Evolutionary conservation across 108 stramenopile species (phyloP).

Genomic region (Mediolabrus comicus): DNA sequence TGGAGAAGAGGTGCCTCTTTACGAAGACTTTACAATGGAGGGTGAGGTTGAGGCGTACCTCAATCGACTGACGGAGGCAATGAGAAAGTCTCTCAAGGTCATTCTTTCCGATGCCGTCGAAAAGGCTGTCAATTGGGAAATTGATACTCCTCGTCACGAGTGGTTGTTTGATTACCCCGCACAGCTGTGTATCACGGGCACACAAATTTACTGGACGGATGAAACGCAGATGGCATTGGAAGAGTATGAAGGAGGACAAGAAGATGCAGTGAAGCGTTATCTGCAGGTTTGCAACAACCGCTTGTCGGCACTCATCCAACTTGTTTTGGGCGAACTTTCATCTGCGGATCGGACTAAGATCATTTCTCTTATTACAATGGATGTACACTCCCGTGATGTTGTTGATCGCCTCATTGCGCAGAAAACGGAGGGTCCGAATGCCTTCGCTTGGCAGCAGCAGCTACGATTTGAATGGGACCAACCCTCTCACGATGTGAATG

Average conservation of each 20-base stretch:
- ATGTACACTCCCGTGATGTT: slow-evolving; percentile 91
- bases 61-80: slow-evolving; percentile 83
- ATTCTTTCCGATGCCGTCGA: slow-evolving; percentile 78
- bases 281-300: slow-evolving; percentile 72
- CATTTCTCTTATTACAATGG: slow-evolving; percentile 92
- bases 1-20: slow-evolving; percentile 66
- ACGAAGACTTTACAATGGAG: slow-evolving; percentile 75
- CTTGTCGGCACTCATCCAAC: slow-evolving; percentile 70
- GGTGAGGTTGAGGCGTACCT: slow-evolving; percentile 89
- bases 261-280: slow-evolving; percentile 89
- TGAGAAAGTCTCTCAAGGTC: slow-evolving; percentile 74
- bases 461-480: slow-evolving; percentile 89
- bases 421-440: slow-evolving; percentile 81
- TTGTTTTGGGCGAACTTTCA: slow-evolving; percentile 79
- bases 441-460: slow-evolving; percentile 91
- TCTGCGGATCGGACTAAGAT: slow-evolving; percentile 82
- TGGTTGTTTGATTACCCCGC: slow-evolving; percentile 92
- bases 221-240: slow-evolving; percentile 87
- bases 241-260: slow-evolving; percentile 87
- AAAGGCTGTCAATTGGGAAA: slow-evolving; percentile 89
- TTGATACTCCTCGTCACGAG: slow-evolving; percentile 82
- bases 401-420: slow-evolving; percentile 80
- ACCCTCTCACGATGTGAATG: slow-evolving; percentile 75
- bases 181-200: slow-evolving; percentile 84
- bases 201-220: slow-evolving; percentile 94